A percentile compares a stretch with the other conserved stretches of the same genome.
Evolutionary conservation across 108 stramenopile genomes (phyloP).

Genomic region (Stephanodiscus triporus): DNA sequence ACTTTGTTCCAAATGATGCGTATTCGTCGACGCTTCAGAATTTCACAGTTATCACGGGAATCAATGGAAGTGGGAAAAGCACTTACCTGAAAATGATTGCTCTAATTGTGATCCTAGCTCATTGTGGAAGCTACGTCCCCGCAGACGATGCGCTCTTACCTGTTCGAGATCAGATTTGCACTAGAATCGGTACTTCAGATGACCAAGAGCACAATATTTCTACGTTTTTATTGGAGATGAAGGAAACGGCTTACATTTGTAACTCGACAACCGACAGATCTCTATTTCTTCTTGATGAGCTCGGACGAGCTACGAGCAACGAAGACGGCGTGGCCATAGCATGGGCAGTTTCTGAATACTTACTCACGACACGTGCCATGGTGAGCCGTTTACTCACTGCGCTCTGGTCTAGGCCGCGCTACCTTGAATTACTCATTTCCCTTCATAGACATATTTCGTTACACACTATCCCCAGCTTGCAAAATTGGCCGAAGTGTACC

Average conservation of each 20-base stretch:
- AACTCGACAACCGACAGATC: conserved; percentile 76
- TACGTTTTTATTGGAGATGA: conserved; percentile 95
- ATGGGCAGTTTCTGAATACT: conserved; percentile 84
- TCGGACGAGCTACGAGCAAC: conserved; percentile 95
- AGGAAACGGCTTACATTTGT: conserved; percentile 91
- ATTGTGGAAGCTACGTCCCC: conserved; percentile 94
- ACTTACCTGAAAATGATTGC: conserved; percentile 93
- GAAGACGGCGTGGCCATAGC: conserved; percentile 92
- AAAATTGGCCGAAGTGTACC: conserved; percentile 70
- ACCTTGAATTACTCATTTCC: neutral
- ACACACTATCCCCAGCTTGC: conserved; percentile 86
- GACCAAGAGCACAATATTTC: conserved; percentile 93
- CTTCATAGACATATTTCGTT: conserved; percentile 76
- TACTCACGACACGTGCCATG: conserved; percentile 73
- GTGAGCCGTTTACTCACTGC: neutral
- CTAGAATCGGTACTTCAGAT: conserved; percentile 88
- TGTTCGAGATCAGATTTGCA: conserved; percentile 77
- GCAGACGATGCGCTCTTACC: conserved; percentile 88
- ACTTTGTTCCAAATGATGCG: conserved; percentile 82
- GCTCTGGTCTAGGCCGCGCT: neutral
- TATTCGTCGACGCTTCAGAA: conserved; percentile 61
- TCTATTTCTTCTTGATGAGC: conserved; percentile 92
- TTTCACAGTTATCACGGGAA: conserved; percentile 86
- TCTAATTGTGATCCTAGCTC: conserved; percentile 89
- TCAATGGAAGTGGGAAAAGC: conserved; percentile 83